Conservation (phyloP, 2,329 filamentous ascomycete species). For the Passalora sequoiae region DNA sequence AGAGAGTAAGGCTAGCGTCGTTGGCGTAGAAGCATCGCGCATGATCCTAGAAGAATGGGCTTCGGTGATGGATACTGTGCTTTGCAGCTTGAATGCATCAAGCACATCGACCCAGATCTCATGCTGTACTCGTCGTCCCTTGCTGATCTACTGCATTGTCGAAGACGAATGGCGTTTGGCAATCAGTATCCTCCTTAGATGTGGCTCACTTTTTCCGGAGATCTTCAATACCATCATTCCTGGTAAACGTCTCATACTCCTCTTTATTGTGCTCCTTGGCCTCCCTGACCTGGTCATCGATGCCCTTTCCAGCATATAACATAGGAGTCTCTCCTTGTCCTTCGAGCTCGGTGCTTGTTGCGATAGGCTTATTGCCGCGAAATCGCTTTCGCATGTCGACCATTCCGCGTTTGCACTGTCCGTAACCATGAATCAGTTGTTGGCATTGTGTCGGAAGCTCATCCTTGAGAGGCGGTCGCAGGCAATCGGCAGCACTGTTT, state of each 20-base stretch:
- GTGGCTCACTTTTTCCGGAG: slow-evolving; percentile 29
- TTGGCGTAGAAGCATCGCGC: no score
- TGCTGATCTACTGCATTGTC: no score
- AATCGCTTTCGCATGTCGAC: slow-evolving; percentile 99
- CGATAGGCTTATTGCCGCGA: slow-evolving; percentile 83
- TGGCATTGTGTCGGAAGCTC: slow-evolving; percentile 82
- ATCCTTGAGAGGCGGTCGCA: slow-evolving; percentile 74
- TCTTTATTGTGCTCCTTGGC: slow-evolving; percentile 29
- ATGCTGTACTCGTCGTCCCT: no score
- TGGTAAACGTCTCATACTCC: slow-evolving; percentile 29
- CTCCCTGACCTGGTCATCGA: slow-evolving; percentile 26
- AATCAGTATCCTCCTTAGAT: no score
- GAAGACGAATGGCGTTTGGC: no score
- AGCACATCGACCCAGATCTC: no score
- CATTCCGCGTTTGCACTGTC: slow-evolving; percentile 92
- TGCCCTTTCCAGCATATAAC: slow-evolving; percentile 67
- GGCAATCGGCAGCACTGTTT: slow-evolving; percentile 79
- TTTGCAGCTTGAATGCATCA: no score
- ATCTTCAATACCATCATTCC: slow-evolving; percentile 31
- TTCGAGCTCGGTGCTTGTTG: slow-evolving; percentile 60
- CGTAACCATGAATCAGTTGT: slow-evolving; percentile 86
- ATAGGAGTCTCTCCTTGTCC: slow-evolving; percentile 46
- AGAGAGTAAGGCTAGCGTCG: no score
- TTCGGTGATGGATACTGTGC: no score
- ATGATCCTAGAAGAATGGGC: no score